phyloP scores from a whole-genome alignment of 225 moss, liverwort and hornwort genomes.

The Anthoceros angustus region DNA sequence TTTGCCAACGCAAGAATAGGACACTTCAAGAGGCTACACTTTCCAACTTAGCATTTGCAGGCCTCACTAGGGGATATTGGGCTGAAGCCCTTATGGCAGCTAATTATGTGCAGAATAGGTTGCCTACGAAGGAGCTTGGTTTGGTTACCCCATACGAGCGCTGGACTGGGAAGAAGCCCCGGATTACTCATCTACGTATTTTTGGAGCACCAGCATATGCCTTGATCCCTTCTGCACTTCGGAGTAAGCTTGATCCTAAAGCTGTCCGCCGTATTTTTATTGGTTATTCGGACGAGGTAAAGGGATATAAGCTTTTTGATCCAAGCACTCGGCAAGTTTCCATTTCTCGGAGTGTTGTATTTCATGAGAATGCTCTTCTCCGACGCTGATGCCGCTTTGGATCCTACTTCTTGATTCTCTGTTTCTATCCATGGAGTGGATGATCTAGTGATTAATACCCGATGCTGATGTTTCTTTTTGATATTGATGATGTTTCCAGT shows the following conservation, averaged over 20 bases:
- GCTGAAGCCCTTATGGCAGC: background rate
- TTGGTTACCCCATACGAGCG: background rate
- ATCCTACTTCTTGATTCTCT: background rate
- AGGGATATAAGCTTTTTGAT: background rate
- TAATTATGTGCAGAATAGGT: background rate
- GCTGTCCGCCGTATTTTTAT: background rate
- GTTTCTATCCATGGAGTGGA: background rate
- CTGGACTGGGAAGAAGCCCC: background rate
- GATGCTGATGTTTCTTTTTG: background rate
- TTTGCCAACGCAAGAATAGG: background rate
- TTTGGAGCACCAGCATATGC: constrained; percentile 1
- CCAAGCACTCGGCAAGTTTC: background rate
- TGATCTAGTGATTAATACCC: background rate
- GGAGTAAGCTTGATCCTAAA: background rate
- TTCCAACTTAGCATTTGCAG: background rate
- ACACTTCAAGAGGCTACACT: constrained; percentile 1
- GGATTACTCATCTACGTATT: background rate
- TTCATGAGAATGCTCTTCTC: constrained; percentile 1
- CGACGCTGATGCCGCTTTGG: background rate
- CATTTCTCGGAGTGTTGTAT: background rate
- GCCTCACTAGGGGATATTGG: background rate
- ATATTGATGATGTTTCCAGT: background rate
- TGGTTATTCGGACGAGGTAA: too few relatives aligned
- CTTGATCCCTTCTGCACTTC: constrained; percentile 1
- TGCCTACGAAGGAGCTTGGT: constrained; percentile 1